Base-by-base conservation (phyloP, 306 rosid genomes). In the Citrullus mucosospermus region DNA sequence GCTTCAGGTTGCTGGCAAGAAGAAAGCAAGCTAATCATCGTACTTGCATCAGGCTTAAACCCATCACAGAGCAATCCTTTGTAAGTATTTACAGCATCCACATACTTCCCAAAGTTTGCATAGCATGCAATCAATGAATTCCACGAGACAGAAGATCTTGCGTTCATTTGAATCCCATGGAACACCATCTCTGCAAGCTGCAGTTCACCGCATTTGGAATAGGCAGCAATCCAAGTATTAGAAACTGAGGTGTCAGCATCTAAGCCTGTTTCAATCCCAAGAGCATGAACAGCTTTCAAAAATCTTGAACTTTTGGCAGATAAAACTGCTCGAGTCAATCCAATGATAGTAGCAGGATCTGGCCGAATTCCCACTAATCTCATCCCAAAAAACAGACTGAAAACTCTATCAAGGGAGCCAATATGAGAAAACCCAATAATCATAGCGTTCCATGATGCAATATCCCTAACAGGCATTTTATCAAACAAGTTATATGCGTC, bases 71-170 rank as follows among this genome's bases (percentile, higher is more conserved):
- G 79, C 88, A 91, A 82, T 62, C 79, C 66, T 82, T 84, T 88
- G 83, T 88, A 91, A 56, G 81, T 83, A 55, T 28, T 41, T 8
- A 88, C 20, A 76, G 89, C 88, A 66, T 84, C 78, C 44, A 63
- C 25, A 81, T 82, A 43, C 58, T 80, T 84, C 43, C 58, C 84
- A 60, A 84, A 86, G 59, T 82, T 84, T 34, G 93, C 85, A 83
- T 83, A 88, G 54, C 89, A 89, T 32, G 89, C 88, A 57, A 91
- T 89, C 84, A 89, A 75, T 18, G 96, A 86, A 84, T 88, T 89
- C 92, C 92, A 91, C 3, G 96, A 91, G 70, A 91, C 88, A 78
- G 85, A 90, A 58, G 96, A 82, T 84, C 85, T 86, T 78, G 55
- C 66, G 80, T 17, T 48, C 79, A 25, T 32, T 61, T 85, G 89